Conservation (phyloP, 2,329 filamentous ascomycete genomes). For the Pseudogymnoascus pannorum region DNA sequence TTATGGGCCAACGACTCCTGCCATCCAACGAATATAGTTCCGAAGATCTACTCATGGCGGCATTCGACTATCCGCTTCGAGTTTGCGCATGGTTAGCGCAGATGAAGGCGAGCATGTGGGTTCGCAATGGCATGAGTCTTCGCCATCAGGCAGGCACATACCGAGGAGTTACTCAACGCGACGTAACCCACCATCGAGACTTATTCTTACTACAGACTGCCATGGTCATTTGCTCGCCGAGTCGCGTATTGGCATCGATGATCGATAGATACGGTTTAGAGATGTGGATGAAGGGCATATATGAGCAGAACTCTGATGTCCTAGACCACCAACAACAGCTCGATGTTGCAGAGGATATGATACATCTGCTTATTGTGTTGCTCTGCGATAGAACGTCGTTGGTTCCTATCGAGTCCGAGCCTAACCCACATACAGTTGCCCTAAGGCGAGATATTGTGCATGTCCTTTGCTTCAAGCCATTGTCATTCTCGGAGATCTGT, state of each 20-base stretch:
- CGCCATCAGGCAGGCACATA: slow-evolving; percentile 94
- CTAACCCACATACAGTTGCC: slow-evolving; percentile 57
- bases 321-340: slow-evolving; percentile 85
- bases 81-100: slow-evolving; percentile 96
- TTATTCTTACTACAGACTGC: slow-evolving; percentile 91
- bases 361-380: slow-evolving; percentile 85
- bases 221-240: slow-evolving; percentile 76
- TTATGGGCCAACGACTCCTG: slow-evolving; percentile 51
- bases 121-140: slow-evolving; percentile 91
- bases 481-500: slow-evolving; percentile 89
- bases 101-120: slow-evolving; percentile 98
- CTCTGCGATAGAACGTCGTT: slow-evolving; percentile 83
- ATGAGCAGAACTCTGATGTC: slow-evolving; percentile 61
- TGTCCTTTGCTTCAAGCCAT: slow-evolving; percentile 88
- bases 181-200: slow-evolving; percentile 90
- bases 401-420: slow-evolving; percentile 58
- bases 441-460: slow-evolving; percentile 89
- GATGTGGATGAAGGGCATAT: slow-evolving; percentile 79
- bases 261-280: slow-evolving; percentile 87
- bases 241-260: slow-evolving; percentile 77
- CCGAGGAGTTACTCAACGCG: slow-evolving; percentile 77
- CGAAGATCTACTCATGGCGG: slow-evolving; percentile 76
- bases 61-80: slow-evolving; percentile 87
- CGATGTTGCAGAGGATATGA: slow-evolving; percentile 91
- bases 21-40: slow-evolving; percentile 50